Base-by-base conservation (phyloP, 2,329 filamentous ascomycete genomes). In the Cadophora sp. region DNA sequence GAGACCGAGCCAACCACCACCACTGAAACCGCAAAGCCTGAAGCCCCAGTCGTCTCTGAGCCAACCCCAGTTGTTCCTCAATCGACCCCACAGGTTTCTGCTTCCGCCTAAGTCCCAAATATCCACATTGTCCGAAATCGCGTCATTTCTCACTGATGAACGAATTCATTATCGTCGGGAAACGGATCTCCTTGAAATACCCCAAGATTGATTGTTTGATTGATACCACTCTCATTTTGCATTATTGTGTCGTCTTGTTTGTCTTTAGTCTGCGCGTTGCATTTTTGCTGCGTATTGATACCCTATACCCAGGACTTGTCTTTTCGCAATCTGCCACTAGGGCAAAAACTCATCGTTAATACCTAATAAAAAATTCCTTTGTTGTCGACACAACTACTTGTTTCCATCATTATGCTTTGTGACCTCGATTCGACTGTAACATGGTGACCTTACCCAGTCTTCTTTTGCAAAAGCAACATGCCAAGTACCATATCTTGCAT, bases 161-260 rank as follows among this genome's bases (percentile, higher is more conserved):
- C 70, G 71, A 76, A 65, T 71, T 75, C 71, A 74, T 76, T 75
- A 69, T 76, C 69, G 70, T 76, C 73, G 73, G 75, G 70, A 75
- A 74, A 77, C 73, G 75, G 75, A 76, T 77, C 71, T 78, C 76
- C 71, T 78, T 77, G 73, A 76, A 77, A 79, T 78, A 78, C 77
- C 76, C 75, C 73, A 75, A 76, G 74, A 75, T 73, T 75, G 75
- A 76, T 76, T 73, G 72, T 75, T 31, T 74, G 71, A 73, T 76
- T 77, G 76, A 78, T 79, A 78, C 77, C 76, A 78, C 76, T 77
- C 75, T 76, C 75, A 73, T 77, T 77, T 76, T 75, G 73, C 75
- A 76, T 77, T 75, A 74, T 69, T 73, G 68, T 74, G 65, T 70
- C 69, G 56, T 71, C 65, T 64, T 71, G 65, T 68, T 69, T 66